A percentile compares a stretch with the other conserved stretches of the same genome.
Evolutionary conservation across 2,329 filamentous ascomycete genomes (phyloP).

Genomic region (Didymella pinodella): DNA sequence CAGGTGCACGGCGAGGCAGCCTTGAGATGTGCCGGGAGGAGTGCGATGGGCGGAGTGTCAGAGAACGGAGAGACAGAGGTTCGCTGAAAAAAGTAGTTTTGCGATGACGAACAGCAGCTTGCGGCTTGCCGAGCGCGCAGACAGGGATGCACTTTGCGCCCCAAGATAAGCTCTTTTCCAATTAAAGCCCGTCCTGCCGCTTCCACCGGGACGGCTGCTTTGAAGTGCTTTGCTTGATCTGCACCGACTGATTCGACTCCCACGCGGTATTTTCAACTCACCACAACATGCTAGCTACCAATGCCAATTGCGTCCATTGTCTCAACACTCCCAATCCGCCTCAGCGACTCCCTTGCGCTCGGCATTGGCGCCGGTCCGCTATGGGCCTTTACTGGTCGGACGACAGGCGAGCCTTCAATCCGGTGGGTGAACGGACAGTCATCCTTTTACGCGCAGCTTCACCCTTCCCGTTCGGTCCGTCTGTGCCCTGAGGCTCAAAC

Average conservation of each 20-base stretch:
- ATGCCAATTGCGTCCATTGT: neutral
- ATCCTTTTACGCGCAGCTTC: constrained; percentile 12
- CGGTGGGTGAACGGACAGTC: constrained; percentile 11
- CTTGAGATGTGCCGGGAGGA: constrained; percentile 1
- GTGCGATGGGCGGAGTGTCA: constrained; percentile 3
- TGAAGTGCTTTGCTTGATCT: neutral
- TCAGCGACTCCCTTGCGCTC: constrained; percentile 4
- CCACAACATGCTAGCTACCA: neutral
- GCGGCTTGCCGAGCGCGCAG: constrained; percentile 10
- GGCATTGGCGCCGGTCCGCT: constrained; percentile 17
- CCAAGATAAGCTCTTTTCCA: constrained; percentile 21
- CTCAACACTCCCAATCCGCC: neutral
- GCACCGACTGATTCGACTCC: neutral
- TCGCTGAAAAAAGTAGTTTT: constrained; percentile 29
- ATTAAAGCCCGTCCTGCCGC: constrained; percentile 12
- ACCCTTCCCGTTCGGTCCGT: constrained; percentile 5
- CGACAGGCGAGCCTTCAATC: constrained; percentile 3
- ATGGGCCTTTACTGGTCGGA: neutral
- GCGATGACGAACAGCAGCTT: constrained; percentile 35
- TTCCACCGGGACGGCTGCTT: constrained; percentile 1
- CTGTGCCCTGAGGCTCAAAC: constrained; percentile 13
- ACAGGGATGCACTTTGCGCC: constrained; percentile 13
- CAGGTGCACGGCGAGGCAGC: constrained; percentile 17
- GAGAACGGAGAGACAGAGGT: neutral
- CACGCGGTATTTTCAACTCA: neutral